phyloP scores from a whole-genome alignment of 2,329 filamentous ascomycete genomes.

The Alternaria alternata region DNA sequence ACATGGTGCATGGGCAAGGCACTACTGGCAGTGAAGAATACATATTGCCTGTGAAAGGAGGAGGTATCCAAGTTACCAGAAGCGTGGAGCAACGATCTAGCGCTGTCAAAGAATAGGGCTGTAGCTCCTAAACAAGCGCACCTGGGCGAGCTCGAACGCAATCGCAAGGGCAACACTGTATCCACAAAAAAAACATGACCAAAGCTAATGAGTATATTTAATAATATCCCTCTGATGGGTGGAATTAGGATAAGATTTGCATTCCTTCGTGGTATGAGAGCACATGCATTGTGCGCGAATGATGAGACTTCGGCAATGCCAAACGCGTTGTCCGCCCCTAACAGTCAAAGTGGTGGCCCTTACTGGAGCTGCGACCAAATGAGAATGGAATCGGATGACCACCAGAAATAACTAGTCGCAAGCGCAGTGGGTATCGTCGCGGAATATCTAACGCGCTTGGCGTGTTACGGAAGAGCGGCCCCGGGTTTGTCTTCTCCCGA shows the following conservation, averaged over 20 bases:
- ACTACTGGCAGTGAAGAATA: conserved; percentile 10
- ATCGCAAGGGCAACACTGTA: not conserved
- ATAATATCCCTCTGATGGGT: not conserved
- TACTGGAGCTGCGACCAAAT: not conserved
- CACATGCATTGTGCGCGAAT: not conserved
- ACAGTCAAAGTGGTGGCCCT: not conserved
- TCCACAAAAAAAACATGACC: not conserved
- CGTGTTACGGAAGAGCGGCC: conserved; percentile 3
- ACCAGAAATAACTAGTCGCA: not conserved
- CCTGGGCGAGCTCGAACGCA: not conserved
- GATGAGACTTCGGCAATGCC: not conserved
- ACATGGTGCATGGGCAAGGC: conserved; percentile 10
- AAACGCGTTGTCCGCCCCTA: not conserved
- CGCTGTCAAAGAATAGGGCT: not conserved
- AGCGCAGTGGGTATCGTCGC: not conserved
- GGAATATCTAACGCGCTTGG: not conserved
- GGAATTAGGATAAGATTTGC: not conserved
- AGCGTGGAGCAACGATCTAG: conserved; percentile 14
- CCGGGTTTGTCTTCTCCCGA: not conserved
- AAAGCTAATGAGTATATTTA: not conserved
- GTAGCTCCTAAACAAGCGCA: not conserved
- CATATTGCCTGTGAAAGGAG: conserved; percentile 7
- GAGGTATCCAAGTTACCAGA: conserved; percentile 11
- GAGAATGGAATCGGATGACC: not conserved
- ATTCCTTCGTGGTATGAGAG: not conserved